Conservation (phyloP, 352 stramenopile species). For the Pythium rhizo-oryzae region DNA sequence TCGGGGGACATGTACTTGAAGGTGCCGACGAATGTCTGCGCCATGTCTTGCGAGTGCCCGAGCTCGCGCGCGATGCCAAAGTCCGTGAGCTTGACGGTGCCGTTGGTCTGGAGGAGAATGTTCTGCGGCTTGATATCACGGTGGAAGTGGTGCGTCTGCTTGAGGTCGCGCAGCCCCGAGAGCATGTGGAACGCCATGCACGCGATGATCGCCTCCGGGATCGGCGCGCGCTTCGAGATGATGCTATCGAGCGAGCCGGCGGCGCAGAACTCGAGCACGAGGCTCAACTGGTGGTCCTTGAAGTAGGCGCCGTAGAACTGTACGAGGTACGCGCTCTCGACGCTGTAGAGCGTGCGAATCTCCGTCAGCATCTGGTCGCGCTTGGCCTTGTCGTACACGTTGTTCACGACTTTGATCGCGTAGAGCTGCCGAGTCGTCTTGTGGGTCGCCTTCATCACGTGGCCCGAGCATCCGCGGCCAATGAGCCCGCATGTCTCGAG, state of each 20-base stretch:
- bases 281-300: conserved; percentile 65
- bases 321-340: conserved; percentile 66
- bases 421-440: conserved; percentile 42
- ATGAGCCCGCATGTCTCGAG: conserved; percentile 57
- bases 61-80: conserved; percentile 75
- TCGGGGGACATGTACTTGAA: conserved; percentile 95
- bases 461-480: conserved; percentile 62
- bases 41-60: conserved; percentile 71
- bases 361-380: conserved; percentile 77
- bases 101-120: conserved; percentile 83
- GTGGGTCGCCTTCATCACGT: conserved; percentile 63
- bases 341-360: conserved; percentile 76
- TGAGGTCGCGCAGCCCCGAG: conserved; percentile 59
- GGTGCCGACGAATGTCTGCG: conserved; percentile 90
- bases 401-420: conserved; percentile 73
- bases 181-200: conserved; percentile 67
- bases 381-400: conserved; percentile 79
- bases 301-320: conserved; percentile 77
- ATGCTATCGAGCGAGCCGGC: conserved; percentile 64
- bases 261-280: conserved; percentile 71
- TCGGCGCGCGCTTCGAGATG: conserved; percentile 22
- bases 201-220: conserved; percentile 55
- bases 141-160: conserved; percentile 84
- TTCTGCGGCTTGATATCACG: conserved; percentile 95
- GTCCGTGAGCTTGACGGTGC: conserved; percentile 83